Conservation (phyloP, 225 moss, liverwort and hornwort genomes). For the Rhytidiadelphus loreus region DNA sequence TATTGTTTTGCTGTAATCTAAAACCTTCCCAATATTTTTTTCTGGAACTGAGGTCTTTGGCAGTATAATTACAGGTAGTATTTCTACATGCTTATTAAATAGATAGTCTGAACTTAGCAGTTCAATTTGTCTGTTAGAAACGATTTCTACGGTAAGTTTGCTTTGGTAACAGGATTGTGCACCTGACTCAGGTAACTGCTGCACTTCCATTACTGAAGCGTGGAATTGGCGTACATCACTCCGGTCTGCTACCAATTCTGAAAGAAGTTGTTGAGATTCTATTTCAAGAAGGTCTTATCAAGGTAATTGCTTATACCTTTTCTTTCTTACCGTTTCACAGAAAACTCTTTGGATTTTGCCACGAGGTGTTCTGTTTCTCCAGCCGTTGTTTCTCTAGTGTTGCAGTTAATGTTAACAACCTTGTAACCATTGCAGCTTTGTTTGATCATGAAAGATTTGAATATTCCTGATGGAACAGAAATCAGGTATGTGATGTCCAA, state of each 20-base stretch:
- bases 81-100: not conserved
- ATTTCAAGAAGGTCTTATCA: conserved; percentile 92
- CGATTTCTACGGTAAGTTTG: not conserved
- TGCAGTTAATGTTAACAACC: not conserved
- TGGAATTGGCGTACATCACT: conserved; percentile 97
- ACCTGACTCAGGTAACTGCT: conserved; percentile 63
- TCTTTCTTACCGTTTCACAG: not conserved
- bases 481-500: not conserved
- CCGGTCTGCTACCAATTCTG: conserved; percentile 85
- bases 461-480: not conserved
- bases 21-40: not conserved
- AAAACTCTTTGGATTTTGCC: not conserved
- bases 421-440: not conserved
- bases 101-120: not conserved
- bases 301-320: conserved; percentile 29
- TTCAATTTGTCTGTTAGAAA: not conserved
- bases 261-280: conserved; percentile 98
- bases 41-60: not conserved
- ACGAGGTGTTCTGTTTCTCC: not conserved
- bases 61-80: not conserved
- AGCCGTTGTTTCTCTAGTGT: not conserved
- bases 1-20: not conserved
- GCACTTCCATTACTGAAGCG: conserved; percentile 83
- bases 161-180: not conserved
- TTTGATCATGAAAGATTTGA: not conserved